Conservation (phyloP, 2,329 filamentous ascomycete species). For the Aspergillus flavus region DNA sequence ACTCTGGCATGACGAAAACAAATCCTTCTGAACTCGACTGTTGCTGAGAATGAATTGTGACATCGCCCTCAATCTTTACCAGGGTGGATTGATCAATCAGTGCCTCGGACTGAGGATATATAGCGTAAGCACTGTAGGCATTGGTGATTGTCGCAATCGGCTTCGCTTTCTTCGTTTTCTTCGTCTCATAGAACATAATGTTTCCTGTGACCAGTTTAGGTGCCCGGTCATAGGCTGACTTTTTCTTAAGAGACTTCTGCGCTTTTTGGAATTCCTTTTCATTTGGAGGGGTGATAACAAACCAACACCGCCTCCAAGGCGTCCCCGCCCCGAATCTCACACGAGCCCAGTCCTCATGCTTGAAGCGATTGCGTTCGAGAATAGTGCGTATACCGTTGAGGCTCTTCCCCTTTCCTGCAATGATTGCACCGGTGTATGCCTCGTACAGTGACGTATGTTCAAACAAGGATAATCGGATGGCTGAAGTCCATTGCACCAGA, state of each 20-base stretch:
- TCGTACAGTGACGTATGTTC: conserved; percentile 93
- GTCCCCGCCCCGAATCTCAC: conserved; percentile 95
- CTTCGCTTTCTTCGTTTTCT: conserved; percentile 86
- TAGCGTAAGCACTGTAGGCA: conserved; percentile 88
- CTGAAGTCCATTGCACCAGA: conserved; percentile 92
- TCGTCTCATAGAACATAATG: conserved; percentile 94
- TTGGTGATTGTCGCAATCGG: conserved; percentile 92
- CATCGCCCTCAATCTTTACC: conserved; percentile 88
- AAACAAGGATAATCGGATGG: conserved; percentile 89
- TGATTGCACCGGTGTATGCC: conserved; percentile 92
- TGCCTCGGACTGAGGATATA: conserved; percentile 93
- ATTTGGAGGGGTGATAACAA: conserved; percentile 86
- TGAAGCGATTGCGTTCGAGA: conserved; percentile 76
- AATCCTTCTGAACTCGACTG: conserved; percentile 85
- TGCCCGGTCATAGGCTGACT: conserved; percentile 78
- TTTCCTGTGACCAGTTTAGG: conserved; percentile 75
- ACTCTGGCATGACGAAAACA: conserved; percentile 96
- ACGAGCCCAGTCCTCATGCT: conserved; percentile 88
- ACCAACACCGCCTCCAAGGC: conserved; percentile 96
- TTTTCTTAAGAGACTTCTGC: conserved; percentile 80
- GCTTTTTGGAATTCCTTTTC: conserved; percentile 87
- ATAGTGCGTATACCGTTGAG: conserved; percentile 90
- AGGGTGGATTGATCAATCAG: conserved; percentile 93
- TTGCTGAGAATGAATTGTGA: conserved; percentile 81
- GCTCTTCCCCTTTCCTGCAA: conserved; percentile 87